These are phyloP conservation scores for Sclerotinia minor DNA, from an alignment of 2,329 filamentous ascomycete genomes.

Conservation along the genomic window DNA sequence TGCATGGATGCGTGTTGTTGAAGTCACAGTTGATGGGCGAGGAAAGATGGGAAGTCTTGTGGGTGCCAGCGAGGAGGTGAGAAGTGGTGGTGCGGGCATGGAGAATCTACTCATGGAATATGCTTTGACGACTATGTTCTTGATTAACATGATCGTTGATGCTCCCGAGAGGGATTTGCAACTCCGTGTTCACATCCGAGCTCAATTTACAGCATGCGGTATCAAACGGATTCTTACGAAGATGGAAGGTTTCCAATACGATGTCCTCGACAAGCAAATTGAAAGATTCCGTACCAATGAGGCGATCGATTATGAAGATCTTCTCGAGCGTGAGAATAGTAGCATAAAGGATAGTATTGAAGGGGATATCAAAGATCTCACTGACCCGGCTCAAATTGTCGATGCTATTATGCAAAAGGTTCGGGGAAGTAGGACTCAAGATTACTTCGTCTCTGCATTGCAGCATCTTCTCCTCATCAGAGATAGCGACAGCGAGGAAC, in stretches of 20 bases:
- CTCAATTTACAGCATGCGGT: constrained; percentile 93
- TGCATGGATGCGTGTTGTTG: constrained; percentile 97
- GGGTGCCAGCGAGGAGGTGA: constrained; percentile 92
- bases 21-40: constrained; percentile 93
- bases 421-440: constrained; percentile 79
- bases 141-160: constrained; percentile 96
- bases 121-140: constrained; percentile 87
- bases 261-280: constrained; percentile 97
- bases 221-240: constrained; percentile 92
- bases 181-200: constrained; percentile 87
- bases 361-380: constrained; percentile 81
- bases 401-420: constrained; percentile 89
- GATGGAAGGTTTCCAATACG: constrained; percentile 98
- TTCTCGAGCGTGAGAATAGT: constrained; percentile 86
- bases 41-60: constrained; percentile 99
- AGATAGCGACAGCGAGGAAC: constrained; percentile 88
- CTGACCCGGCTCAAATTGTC: constrained; percentile 87
- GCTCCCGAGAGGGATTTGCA: constrained; percentile 86
- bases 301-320: constrained; percentile 96
- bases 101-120: constrained; percentile 99
- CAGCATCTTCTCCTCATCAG: constrained; percentile 93
- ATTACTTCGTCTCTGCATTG: constrained; percentile 94
- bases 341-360: constrained; percentile 77
- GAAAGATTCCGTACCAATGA: constrained; percentile 92
- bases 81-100: constrained; percentile 95